phyloP scores from a whole-genome alignment of 83 land plant genomes.

The Thuja plicata region DNA sequence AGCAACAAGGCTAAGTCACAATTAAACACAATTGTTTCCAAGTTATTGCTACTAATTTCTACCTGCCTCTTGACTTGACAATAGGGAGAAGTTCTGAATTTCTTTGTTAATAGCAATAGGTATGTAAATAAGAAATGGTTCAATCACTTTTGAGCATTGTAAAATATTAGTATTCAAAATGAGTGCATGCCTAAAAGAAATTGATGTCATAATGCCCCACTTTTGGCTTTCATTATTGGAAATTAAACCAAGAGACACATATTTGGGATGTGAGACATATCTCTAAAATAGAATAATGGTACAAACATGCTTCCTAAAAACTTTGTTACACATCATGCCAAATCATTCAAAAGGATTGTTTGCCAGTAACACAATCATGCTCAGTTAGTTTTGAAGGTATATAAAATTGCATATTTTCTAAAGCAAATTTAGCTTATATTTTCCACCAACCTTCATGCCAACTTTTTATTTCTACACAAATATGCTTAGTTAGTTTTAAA shows the following conservation, averaged over 20 bases:
- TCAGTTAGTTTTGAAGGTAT: no score
- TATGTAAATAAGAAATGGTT: not conserved
- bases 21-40: no score
- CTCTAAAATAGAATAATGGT: no score
- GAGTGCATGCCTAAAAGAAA: not conserved
- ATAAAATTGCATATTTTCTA: no score
- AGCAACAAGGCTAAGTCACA: no score
- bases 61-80: not conserved
- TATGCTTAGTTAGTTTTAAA: no score
- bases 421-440: not conserved
- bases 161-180: not conserved
- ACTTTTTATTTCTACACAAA: not conserved
- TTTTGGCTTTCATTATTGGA: not conserved
- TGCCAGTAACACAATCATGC: no score
- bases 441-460: not conserved
- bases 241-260: no score
- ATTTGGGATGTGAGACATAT: no score
- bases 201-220: not conserved
- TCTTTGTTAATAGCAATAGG: not conserved
- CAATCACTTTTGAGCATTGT: not conserved
- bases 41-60: not conserved
- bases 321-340: no score
- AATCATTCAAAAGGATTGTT: no score
- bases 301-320: no score
- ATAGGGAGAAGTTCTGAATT: not conserved